Base-by-base conservation (phyloP, 2,329 filamentous ascomycete species). In the Leptosphaerulina australis region DNA sequence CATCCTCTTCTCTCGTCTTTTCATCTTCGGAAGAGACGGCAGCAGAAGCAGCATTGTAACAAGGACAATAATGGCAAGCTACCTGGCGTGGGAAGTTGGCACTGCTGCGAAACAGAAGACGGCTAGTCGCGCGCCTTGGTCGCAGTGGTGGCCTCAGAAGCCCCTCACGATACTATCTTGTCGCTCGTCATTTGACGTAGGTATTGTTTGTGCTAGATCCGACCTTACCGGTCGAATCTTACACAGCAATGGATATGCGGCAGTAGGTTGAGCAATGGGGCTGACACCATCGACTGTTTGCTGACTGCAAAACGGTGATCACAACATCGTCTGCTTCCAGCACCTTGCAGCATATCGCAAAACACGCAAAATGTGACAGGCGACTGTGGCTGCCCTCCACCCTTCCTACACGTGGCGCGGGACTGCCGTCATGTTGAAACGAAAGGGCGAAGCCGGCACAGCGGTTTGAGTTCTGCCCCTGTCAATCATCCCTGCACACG, bases 361-460 rank as follows among this genome's bases (percentile, higher is more conserved):
- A 26, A n/a, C 11, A 15, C 9, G 38, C 30, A 44, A 41, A 36
- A 12, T 17, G 38, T 38, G 38, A 40, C 40, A 40, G 43, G 44
- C 60, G 45, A 50, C 50, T 62, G 52, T 58, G 62, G 58, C 58
- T 55, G 49, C 30, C 36, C 47, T 45, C 41, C 36, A 43, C 33
- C 37, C 45, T 38, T 43, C 58, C 58, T 50, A 58, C 62, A 67
- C 62, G 62, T 64, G 64, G 62, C 61, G 59, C 50, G 50, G 53
- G 50, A 53, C 52, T 46, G 50, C 56, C 54, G 56, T 53, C 48
- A 60, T 53, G 50, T 58, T 60, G 62, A 67, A 68, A 63, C 64
- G 17, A 41, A 57, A 61, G 49, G 46, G 52, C 54, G 44, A 58
- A 61, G 59, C 66, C 66, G 60, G 55, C 56, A 49, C 48, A 38